Percentiles rank a stretch among this genome's conserved stretches.
phyloP scores from a whole-genome alignment of 768 basidiomycete species.

The Chiua virens region DNA sequence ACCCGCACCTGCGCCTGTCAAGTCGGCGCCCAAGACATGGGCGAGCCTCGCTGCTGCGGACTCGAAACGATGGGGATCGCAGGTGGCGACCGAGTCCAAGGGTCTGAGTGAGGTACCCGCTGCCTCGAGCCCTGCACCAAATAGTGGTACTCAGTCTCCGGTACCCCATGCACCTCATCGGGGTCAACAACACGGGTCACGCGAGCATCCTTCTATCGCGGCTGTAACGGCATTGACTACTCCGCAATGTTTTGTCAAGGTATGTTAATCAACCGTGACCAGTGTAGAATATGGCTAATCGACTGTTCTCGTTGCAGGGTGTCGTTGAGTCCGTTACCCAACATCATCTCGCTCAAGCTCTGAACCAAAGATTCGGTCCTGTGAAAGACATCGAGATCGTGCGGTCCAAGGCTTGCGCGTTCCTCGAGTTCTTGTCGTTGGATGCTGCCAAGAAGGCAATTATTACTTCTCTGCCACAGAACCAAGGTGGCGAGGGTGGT shows the following conservation, averaged over 20 bases:
- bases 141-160: conserved; percentile 38
- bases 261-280: conserved; percentile 26
- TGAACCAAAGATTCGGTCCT: conserved; percentile 69
- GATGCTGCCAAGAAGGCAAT: conserved; percentile 89
- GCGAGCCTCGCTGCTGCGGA: conserved; percentile 87
- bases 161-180: conserved; percentile 34
- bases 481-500: conserved; percentile 87
- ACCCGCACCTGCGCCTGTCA: conserved; percentile 34
- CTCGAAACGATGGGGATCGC: conserved; percentile 80
- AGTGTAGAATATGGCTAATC: background rate
- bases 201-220: conserved; percentile 44
- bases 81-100: conserved; percentile 74
- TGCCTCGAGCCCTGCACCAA: conserved; percentile 42
- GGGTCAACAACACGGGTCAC: conserved; percentile 36
- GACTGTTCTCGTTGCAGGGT: conserved; percentile 43
- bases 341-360: conserved; percentile 45
- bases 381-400: conserved; percentile 90
- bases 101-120: conserved; percentile 68
- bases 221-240: conserved; percentile 67
- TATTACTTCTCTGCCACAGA: conserved; percentile 58
- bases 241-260: conserved; percentile 92
- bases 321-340: conserved; percentile 68
- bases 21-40: conserved; percentile 77
- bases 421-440: conserved; percentile 81
- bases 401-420: conserved; percentile 86